These are phyloP conservation scores for Microdochium nivale DNA, from an alignment of 2,329 filamentous ascomycete genomes.

Conservation along the genomic window DNA sequence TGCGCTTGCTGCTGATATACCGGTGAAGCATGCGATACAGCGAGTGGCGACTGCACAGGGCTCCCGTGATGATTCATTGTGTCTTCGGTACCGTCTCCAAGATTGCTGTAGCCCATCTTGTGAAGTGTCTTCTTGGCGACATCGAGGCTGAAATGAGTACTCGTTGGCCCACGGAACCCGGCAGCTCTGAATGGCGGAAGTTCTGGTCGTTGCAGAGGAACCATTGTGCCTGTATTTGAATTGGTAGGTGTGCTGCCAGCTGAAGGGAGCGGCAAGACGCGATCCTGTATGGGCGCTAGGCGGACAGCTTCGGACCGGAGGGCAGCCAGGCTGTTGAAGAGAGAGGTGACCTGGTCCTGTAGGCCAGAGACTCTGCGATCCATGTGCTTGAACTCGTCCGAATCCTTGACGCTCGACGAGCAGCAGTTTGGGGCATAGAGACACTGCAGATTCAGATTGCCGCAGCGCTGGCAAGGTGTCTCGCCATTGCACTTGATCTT, in stretches of 20 bases:
- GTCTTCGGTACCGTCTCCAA: slow-evolving; percentile 55
- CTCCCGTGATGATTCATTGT: slow-evolving; percentile 29
- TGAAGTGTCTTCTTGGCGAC: slow-evolving; percentile 81
- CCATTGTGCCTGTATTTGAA: slow-evolving; percentile 29
- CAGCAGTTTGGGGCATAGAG: slow-evolving; percentile 60
- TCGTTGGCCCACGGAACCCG: slow-evolving; percentile 77
- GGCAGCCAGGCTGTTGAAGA: slow-evolving; percentile 64
- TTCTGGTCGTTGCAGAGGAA: slow-evolving; percentile 32
- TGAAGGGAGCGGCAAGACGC: slow-evolving; percentile 24
- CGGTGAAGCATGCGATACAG: not conserved
- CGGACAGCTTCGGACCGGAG: slow-evolving; percentile 50
- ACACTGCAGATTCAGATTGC: slow-evolving; percentile 58
- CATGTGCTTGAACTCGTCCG: slow-evolving; percentile 83
- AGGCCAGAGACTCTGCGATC: slow-evolving; percentile 62
- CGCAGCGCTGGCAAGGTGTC: slow-evolving; percentile 57
- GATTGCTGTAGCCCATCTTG: slow-evolving; percentile 74
- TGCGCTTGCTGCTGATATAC: not conserved
- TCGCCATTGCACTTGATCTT: slow-evolving; percentile 71
- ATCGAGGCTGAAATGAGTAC: slow-evolving; percentile 75
- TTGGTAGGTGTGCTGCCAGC: slow-evolving; percentile 31
- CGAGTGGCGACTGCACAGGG: not conserved
- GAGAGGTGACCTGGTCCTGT: slow-evolving; percentile 74
- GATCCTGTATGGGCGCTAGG: slow-evolving; percentile 34
- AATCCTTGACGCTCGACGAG: slow-evolving; percentile 79
- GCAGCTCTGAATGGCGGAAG: slow-evolving; percentile 45